Evolutionary conservation across 176 grass and related monocot genomes (phyloP).

Genomic region (Thalia dealbata): DNA sequence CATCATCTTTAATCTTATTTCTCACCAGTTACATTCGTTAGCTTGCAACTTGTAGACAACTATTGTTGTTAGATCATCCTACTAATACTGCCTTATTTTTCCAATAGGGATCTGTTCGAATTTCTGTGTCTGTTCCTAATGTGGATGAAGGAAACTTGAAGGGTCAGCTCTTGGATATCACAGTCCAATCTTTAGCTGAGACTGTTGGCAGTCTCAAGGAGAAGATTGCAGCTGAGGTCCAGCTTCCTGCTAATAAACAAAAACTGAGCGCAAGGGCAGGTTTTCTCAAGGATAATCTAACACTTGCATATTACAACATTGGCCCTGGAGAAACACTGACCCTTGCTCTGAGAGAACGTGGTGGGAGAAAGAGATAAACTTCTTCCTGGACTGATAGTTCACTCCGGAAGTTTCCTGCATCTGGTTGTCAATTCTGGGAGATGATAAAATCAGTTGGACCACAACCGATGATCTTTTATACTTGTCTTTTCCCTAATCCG

Average conservation of each 20-base stretch:
- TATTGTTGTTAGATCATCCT: background rate
- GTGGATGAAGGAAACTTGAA: slow-evolving; percentile 93
- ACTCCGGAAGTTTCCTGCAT: background rate
- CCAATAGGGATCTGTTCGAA: slow-evolving; percentile 56
- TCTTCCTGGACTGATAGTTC: slow-evolving; percentile 1
- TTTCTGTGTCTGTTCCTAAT: slow-evolving; percentile 75
- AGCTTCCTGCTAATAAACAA: slow-evolving; percentile 95
- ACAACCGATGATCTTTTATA: background rate
- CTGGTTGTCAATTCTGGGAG: background rate
- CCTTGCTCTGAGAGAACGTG: slow-evolving; percentile 81
- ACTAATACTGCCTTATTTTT: slow-evolving; percentile 20
- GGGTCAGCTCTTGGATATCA: slow-evolving; percentile 77
- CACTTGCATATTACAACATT: slow-evolving; percentile 96
- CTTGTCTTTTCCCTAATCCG: background rate
- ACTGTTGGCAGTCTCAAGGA: slow-evolving; percentile 83
- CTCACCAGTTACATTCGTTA: background rate
- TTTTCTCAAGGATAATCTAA: slow-evolving; percentile 92
- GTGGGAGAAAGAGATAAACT: slow-evolving; percentile 90
- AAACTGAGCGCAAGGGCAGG: slow-evolving; percentile 67
- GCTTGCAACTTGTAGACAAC: background rate
- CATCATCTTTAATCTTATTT: slow-evolving; percentile 11
- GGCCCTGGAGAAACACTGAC: slow-evolving; percentile 57
- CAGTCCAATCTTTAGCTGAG: slow-evolving; percentile 72
- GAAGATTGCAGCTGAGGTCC: slow-evolving; percentile 90
- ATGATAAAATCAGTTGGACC: background rate